Percentiles rank a stretch among this genome's conserved stretches.
phyloP scores from a whole-genome alignment of 2,329 filamentous ascomycete genomes.

The Diaporthe humulicola region DNA sequence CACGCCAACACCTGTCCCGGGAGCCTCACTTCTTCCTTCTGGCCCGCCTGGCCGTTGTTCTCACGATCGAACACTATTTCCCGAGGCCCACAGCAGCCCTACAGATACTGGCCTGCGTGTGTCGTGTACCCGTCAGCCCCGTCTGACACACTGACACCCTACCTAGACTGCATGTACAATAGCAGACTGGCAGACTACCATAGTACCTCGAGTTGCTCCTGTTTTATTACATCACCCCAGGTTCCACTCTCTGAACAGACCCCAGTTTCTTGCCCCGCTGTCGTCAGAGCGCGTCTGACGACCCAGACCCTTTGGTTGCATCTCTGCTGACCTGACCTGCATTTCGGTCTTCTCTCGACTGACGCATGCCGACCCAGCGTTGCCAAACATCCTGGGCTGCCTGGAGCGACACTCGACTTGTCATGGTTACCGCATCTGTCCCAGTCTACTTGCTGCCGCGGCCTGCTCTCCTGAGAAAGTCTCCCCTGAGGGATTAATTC shows the following conservation, averaged over 20 bases:
- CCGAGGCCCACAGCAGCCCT: conserved; percentile 11
- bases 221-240: conserved; percentile 24
- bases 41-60: neutral
- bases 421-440: neutral
- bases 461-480: neutral
- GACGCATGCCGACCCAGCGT: conserved; percentile 6
- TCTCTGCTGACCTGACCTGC: conserved; percentile 27
- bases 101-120: neutral
- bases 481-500: neutral
- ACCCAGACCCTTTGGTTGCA: neutral
- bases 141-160: neutral
- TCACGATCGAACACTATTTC: neutral
- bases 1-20: neutral
- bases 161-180: neutral
- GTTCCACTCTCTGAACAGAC: conserved; percentile 26
- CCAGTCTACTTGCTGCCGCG: neutral
- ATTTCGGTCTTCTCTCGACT: conserved; percentile 1
- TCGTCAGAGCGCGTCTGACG: conserved; percentile 36
- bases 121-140: neutral
- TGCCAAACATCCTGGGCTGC: neutral
- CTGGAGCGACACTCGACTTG: neutral
- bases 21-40: neutral
- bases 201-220: neutral
- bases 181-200: neutral
- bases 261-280: conserved; percentile 37